Evolutionary conservation across 768 basidiomycete species (phyloP), one percentile per base, ranked within the genome.

Genomic region (Lactifluus pinguis): DNA sequence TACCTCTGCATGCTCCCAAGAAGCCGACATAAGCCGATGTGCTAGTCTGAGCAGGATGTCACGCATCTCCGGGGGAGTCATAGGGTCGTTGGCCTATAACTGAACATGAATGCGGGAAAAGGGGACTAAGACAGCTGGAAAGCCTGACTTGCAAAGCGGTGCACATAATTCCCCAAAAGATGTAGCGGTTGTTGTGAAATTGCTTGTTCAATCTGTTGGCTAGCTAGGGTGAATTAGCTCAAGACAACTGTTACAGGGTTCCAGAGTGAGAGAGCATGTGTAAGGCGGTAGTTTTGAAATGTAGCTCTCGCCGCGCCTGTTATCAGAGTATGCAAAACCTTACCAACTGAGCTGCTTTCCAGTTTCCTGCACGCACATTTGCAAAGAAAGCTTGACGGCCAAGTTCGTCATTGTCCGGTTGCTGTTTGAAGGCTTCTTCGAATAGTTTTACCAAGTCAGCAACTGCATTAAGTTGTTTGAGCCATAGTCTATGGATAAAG

Each of bases 271-370:
- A 32, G 36, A 30, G 34, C 47, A 50, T 19, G 10, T 17, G 42
- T 25, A 36, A 55, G 13, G 60, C 45, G 34, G n/a, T 10, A 14
- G 25, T 42, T 19, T 21, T 49, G 19, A 19, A 10, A 65, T 9
- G 29, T 56, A 10, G 55, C 19, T 53, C 34, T 14, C 15, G 49
- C 25, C 13, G 17, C 15, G 10, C 4, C 11, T 14, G 17, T 29
- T n/a, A 19, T 7, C n/a, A 49, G 36, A 36, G 19, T 49, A 47
- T n/a, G 17, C 32, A 39, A 52, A 48, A n/a, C 64, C 70, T 58
- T 67, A 88, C 89, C 77, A 86, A 85, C 70, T 93, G 92, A 25
- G 88, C 89, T 49, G 84, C 80, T 71, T 92, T 93, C 92, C 92
- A 93, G 65, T 88, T 84, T 15, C 80, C 80, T 36, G 86, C 82